These are phyloP conservation scores for Xylaria sp. DNA, from an alignment of 495 filamentous ascomycete species.

Conservation along the genomic window DNA sequence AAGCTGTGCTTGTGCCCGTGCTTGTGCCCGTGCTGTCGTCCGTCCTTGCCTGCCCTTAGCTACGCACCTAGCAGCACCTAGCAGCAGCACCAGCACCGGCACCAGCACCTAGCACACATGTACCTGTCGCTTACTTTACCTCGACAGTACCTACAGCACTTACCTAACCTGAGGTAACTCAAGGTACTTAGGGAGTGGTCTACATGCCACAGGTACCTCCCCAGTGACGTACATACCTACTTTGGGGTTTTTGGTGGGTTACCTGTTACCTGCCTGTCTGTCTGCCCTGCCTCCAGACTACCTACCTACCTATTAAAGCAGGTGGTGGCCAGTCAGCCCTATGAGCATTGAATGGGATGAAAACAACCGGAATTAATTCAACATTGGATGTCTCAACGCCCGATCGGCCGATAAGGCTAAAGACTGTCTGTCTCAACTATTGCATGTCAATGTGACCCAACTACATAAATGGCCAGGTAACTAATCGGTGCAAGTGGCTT, in stretches of 20 bases:
- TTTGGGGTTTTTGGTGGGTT: slow-evolving; percentile 11
- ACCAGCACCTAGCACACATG: background rate
- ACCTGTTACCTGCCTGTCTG: background rate
- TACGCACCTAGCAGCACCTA: too few relatives aligned
- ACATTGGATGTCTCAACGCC: slow-evolving; percentile 1
- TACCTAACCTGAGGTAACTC: background rate
- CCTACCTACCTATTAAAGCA: slow-evolving; percentile 19
- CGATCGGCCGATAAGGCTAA: background rate
- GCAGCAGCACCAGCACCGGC: too few relatives aligned
- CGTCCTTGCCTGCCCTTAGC: too few relatives aligned
- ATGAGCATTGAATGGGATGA: background rate
- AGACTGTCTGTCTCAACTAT: background rate
- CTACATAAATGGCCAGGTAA: background rate
- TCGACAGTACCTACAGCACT: background rate
- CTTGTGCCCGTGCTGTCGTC: too few relatives aligned
- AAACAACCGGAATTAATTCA: slow-evolving; percentile 12
- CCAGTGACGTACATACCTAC: slow-evolving; percentile 8
- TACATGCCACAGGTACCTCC: background rate
- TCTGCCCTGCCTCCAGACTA: too few relatives aligned
- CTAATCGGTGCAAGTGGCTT: too few relatives aligned
- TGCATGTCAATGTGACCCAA: background rate
- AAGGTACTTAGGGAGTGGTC: background rate
- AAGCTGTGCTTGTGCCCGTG: too few relatives aligned
- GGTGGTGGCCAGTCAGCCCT: slow-evolving; percentile 19
- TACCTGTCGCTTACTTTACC: slow-evolving; percentile 5